These are phyloP conservation scores for Mycena rebaudengoi DNA, from an alignment of 768 basidiomycete species.

Conservation along the genomic window DNA sequence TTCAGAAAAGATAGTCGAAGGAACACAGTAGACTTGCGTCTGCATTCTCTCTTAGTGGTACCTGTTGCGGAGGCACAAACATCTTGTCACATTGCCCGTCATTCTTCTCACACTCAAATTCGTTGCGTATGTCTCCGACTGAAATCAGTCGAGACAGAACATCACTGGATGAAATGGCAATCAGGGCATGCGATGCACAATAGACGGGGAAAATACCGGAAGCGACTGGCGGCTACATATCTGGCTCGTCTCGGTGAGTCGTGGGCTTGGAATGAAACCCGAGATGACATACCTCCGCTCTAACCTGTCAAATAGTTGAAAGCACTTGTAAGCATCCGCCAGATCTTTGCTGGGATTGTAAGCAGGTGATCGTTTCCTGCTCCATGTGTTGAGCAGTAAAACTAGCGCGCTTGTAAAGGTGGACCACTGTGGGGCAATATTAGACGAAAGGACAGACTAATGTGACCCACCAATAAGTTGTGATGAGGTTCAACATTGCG, in stretches of 20 bases:
- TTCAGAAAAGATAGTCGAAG: too few species aligned
- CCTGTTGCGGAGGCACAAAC: background rate
- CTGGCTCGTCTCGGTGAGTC: background rate
- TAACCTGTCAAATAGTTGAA: conserved; percentile 30
- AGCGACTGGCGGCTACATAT: conserved; percentile 15
- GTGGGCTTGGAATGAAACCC: background rate
- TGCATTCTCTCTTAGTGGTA: background rate
- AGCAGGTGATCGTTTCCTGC: conserved; percentile 42
- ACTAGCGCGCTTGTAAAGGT: conserved; percentile 45
- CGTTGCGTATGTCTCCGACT: conserved; percentile 20
- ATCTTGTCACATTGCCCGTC: background rate
- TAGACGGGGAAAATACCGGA: background rate
- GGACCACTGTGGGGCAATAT: conserved; percentile 23
- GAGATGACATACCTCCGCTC: background rate
- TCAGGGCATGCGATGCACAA: background rate
- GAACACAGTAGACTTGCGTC: too few species aligned
- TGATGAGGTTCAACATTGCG: conserved; percentile 4
- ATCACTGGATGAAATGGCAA: conserved; percentile 7
- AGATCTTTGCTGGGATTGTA: conserved; percentile 47
- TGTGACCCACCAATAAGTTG: conserved; percentile 24
- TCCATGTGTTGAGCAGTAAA: conserved; percentile 60
- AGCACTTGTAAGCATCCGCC: conserved; percentile 52
- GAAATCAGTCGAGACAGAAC: conserved; percentile 23
- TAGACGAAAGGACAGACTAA: background rate
- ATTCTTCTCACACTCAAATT: too few species aligned